Evolutionary conservation across 768 basidiomycete genomes (phyloP).

Genomic region (Suillus brevipes): DNA sequence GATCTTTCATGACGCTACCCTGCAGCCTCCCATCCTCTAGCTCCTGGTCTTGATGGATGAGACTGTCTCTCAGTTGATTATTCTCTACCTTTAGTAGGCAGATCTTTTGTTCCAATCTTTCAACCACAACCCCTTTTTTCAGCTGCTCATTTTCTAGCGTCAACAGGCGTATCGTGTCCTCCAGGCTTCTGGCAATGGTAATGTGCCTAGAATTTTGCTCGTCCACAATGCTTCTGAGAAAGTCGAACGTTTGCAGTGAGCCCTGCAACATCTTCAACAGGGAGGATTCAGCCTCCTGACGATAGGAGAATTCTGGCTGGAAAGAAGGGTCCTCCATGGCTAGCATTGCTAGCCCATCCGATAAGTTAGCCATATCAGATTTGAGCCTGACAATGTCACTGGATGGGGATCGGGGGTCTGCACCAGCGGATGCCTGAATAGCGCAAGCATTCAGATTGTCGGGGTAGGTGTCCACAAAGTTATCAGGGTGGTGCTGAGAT

Average conservation of each 20-base stretch:
- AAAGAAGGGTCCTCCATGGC: background rate
- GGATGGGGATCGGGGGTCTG: too few relatives aligned
- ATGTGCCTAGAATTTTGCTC: background rate
- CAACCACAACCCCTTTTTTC: background rate
- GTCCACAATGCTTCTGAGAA: background rate
- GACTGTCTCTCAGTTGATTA: background rate
- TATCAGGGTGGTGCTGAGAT: too few relatives aligned
- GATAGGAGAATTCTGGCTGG: background rate
- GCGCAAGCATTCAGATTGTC: too few relatives aligned
- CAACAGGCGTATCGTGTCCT: background rate
- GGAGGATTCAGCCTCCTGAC: background rate
- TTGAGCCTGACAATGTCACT: background rate
- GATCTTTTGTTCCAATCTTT: background rate
- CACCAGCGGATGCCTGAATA: too few relatives aligned
- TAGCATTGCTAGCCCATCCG: background rate
- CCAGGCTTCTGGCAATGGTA: background rate
- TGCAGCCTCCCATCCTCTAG: background rate
- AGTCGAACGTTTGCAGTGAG: background rate
- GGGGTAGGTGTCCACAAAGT: too few relatives aligned
- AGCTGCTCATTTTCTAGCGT: background rate
- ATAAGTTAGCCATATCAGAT: background rate
- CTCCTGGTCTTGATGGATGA: background rate
- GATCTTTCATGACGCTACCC: background rate
- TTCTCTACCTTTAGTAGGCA: background rate
- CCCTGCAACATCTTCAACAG: background rate